These are phyloP conservation scores for Blastocystis sp. DNA, from an alignment of 352 stramenopile genomes.

Conservation along the genomic window DNA sequence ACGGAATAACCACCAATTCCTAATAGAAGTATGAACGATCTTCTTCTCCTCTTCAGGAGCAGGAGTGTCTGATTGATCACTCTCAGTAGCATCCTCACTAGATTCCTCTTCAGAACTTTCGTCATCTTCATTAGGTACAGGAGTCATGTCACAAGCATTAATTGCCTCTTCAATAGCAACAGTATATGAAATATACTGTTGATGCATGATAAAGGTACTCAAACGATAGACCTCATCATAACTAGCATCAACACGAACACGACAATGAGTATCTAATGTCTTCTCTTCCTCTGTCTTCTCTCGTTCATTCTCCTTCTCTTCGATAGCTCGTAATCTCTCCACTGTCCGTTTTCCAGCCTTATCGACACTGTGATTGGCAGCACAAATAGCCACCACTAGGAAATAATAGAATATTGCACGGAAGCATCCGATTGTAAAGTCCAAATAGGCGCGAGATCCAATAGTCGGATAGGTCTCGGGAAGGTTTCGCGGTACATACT, in stretches of 20 bases:
- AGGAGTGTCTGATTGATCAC: neutral
- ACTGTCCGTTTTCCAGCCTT: neutral
- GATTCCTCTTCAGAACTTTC: neutral
- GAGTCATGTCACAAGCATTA: neutral
- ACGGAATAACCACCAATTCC: conserved; percentile 15
- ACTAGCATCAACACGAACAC: neutral
- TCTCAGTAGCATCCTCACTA: neutral
- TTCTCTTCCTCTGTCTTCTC: neutral
- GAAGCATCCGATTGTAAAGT: neutral
- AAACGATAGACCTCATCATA: conserved; percentile 58
- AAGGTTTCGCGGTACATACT: neutral
- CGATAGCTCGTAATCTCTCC: neutral
- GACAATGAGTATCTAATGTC: neutral
- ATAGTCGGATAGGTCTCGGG: neutral
- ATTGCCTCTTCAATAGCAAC: neutral
- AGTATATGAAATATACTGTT: neutral
- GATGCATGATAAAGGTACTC: conserved; percentile 26
- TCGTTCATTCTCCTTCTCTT: neutral
- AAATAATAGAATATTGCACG: conserved; percentile 63
- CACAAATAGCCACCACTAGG: conserved; percentile 16
- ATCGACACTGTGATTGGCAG: neutral
- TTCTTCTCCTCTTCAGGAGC: neutral
- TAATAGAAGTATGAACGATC: neutral
- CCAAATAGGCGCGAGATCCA: neutral
- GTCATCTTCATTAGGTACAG: neutral